Evolutionary conservation across 2,329 filamentous ascomycete genomes (phyloP).

Genomic region (Venturia pyrina): DNA sequence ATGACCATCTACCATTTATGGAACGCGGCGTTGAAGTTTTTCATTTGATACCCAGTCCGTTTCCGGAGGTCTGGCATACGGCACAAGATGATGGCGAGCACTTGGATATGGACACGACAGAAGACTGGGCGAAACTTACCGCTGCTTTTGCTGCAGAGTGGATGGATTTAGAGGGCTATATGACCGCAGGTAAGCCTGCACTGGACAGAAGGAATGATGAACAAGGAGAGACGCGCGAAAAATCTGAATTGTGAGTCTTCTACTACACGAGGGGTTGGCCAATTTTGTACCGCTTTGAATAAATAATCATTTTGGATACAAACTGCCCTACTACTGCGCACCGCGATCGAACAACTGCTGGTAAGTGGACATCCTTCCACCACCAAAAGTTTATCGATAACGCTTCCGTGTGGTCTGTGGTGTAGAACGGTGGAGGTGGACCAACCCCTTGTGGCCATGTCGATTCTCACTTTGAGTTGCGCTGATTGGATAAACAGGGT

Average conservation of each 20-base stretch:
- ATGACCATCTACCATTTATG: conserved; percentile 92
- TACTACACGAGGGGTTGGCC: not conserved
- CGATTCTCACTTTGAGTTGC: not conserved
- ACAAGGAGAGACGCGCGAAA: not conserved
- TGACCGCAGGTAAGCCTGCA: conserved; percentile 19
- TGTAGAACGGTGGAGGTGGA: not conserved
- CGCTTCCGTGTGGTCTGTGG: not conserved
- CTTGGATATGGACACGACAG: conserved; percentile 66
- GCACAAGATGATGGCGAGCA: conserved; percentile 76
- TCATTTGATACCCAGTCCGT: conserved; percentile 78
- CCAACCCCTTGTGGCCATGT: not conserved
- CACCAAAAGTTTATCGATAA: not conserved
- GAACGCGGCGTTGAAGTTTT: conserved; percentile 74
- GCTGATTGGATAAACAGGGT: not conserved
- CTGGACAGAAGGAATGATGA: conserved; percentile 7
- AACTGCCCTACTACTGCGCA: not conserved
- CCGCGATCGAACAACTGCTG: not conserved
- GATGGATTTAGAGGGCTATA: conserved; percentile 66
- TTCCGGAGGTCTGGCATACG: conserved; percentile 79
- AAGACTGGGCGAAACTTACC: conserved; percentile 80
- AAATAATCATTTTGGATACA: not conserved
- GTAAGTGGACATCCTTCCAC: not conserved
- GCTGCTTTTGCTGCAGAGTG: conserved; percentile 83
- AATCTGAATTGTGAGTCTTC: conserved; percentile 11
- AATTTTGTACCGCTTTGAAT: not conserved